Evolutionary conservation across 108 stramenopile species (phyloP).

Genomic region (Parietichytrium sp.): DNA sequence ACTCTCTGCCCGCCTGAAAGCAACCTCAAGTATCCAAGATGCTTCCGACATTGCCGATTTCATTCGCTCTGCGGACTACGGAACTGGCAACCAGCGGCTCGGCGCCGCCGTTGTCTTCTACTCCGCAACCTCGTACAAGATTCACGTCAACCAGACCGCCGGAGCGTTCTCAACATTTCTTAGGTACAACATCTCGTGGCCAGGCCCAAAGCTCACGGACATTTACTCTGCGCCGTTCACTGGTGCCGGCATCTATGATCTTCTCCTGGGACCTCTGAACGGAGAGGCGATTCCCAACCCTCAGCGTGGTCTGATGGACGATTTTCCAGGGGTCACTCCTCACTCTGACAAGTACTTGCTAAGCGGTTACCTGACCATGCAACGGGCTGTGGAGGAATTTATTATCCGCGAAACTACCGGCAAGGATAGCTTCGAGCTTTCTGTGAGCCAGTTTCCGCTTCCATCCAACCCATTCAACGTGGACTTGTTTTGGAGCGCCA

Average conservation of each 20-base stretch:
- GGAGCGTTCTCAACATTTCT: neutral
- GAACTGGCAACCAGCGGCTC: neutral
- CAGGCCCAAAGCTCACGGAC: too few relatives aligned
- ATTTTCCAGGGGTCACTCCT: neutral
- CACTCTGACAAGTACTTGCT: neutral
- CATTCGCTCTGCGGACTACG: neutral
- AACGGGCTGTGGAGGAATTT: constrained; percentile 50
- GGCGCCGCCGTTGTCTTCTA: constrained; percentile 2
- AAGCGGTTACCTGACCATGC: constrained; percentile 50
- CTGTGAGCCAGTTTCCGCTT: neutral
- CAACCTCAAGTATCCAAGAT: neutral
- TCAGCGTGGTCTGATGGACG: neutral
- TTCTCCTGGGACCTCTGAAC: too few relatives aligned
- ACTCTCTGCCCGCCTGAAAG: neutral
- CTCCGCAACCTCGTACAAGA: neutral
- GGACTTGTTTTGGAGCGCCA: neutral
- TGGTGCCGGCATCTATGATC: too few relatives aligned
- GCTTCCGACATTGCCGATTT: neutral
- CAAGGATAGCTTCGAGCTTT: neutral
- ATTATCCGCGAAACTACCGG: constrained; percentile 31
- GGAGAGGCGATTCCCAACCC: too few relatives aligned
- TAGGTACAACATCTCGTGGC: too few relatives aligned
- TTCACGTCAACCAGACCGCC: neutral
- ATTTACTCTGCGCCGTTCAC: too few relatives aligned
- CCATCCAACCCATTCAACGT: neutral